A percentile compares a stretch with the other conserved stretches of the same genome.
phyloP scores from a whole-genome alignment of 192 early-diverging fungal species.

The Backusella westeae region DNA sequence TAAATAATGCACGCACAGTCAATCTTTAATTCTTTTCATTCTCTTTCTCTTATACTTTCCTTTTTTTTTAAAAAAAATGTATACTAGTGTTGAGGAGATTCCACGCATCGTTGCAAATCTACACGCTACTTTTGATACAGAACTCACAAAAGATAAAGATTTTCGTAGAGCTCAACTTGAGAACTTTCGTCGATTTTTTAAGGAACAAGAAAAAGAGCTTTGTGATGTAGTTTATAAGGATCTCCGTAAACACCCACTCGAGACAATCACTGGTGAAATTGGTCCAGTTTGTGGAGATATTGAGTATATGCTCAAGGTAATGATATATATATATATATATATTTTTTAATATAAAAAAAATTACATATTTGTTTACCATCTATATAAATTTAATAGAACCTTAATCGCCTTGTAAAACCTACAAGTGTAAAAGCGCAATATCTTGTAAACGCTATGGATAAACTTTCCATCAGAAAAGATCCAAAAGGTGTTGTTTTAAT shows the following conservation, averaged over 20 bases:
- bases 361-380: not conserved
- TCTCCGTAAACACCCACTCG: constrained; percentile 5
- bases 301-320: constrained; percentile 11
- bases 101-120: not conserved
- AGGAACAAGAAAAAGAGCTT: constrained; percentile 3
- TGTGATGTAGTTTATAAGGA: not conserved
- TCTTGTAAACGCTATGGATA: constrained; percentile 44
- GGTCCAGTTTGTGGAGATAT: constrained; percentile 7
- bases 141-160: not conserved
- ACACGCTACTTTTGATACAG: not conserved
- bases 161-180: not conserved
- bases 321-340: no score
- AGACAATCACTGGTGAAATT: not conserved
- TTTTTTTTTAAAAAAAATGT: not conserved
- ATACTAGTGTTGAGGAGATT: not conserved
- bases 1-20: not conserved
- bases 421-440: constrained; percentile 20
- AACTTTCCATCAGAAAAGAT: constrained; percentile 56
- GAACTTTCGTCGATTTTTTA: not conserved
- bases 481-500: constrained; percentile 77
- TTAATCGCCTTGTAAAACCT: constrained; percentile 50
- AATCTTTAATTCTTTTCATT: not conserved
- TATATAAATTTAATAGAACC: constrained; percentile 35
- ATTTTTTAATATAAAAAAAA: not conserved
- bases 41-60: not conserved